These are phyloP conservation scores for Guillardia theta DNA, from an alignment of 78 protist species.

Conservation along the genomic window DNA sequence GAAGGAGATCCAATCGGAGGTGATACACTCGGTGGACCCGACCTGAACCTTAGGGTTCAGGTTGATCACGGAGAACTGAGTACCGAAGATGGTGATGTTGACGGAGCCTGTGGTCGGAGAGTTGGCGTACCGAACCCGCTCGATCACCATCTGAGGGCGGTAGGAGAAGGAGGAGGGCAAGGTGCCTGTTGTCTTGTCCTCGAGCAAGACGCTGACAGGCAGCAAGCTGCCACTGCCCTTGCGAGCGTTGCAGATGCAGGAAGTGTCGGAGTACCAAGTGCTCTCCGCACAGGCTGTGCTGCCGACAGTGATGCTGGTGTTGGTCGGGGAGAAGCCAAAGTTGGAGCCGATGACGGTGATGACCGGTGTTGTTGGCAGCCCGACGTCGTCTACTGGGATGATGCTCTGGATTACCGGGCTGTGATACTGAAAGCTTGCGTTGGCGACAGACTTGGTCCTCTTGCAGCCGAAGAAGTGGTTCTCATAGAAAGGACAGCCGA, in stretches of 20 bases:
- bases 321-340: background rate
- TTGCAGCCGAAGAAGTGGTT: background rate
- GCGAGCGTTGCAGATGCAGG: background rate
- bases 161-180: background rate
- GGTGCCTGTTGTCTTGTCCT: background rate
- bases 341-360: background rate
- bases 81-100: background rate
- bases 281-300: background rate
- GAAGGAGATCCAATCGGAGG: background rate
- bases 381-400: background rate
- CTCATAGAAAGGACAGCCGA: background rate
- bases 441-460: too few relatives aligned
- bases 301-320: background rate
- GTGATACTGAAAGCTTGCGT: background rate
- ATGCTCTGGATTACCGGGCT: background rate
- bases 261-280: slow-evolving; percentile 5
- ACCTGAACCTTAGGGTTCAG: background rate
- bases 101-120: background rate
- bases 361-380: background rate
- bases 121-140: background rate
- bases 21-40: background rate
- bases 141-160: background rate
- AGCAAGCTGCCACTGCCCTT: background rate
- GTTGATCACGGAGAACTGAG: background rate
- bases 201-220: background rate